Conservation (phyloP, 1,284 basidiomycete genomes). For the Irpex sp. region DNA sequence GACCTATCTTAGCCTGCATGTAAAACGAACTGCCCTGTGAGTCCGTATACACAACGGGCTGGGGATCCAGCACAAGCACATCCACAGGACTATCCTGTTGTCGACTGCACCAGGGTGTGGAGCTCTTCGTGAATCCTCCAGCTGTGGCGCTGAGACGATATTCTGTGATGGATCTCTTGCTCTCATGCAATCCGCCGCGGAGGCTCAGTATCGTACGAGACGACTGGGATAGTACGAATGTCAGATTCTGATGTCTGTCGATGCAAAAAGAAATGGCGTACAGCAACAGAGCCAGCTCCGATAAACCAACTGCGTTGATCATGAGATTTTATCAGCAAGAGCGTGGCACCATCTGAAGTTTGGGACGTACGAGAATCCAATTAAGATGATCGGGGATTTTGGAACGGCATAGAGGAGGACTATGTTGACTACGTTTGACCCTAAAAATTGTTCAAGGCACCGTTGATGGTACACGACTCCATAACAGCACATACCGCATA, state of each 20-base stretch:
- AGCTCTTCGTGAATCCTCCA: not conserved
- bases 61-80: too few relatives aligned
- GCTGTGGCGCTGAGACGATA: not conserved
- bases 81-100: too few relatives aligned
- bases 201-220: not conserved
- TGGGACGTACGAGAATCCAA: not conserved
- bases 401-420: not conserved
- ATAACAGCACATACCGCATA: not conserved
- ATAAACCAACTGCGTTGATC: not conserved
- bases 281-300: not conserved
- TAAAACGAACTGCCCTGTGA: too few relatives aligned
- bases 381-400: not conserved
- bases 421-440: not conserved
- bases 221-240: not conserved
- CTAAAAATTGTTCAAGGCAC: not conserved
- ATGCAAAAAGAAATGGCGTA: not conserved
- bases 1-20: too few relatives aligned
- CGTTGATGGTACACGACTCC: not conserved
- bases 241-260: not conserved
- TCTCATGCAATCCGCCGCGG: not conserved
- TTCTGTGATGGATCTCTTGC: not conserved
- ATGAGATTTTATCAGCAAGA: not conserved
- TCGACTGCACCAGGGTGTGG: not conserved
- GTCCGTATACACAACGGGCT: too few relatives aligned
- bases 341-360: too few relatives aligned